phyloP scores from a whole-genome alignment of 371 early-diverging fungal species.

The Apophysomyces trapeziformis region DNA sequence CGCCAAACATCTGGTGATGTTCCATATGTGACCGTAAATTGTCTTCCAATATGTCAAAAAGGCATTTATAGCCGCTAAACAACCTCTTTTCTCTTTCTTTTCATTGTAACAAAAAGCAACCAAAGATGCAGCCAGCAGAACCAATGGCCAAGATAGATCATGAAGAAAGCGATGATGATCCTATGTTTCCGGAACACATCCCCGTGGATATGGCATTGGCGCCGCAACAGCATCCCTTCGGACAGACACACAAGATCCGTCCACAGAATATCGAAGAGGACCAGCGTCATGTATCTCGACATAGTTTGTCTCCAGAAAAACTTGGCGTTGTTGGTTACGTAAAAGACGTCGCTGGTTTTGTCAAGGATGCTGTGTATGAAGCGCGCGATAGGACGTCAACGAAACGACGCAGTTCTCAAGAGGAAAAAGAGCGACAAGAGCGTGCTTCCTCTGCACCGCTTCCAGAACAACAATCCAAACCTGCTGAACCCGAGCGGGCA shows the following conservation, averaged over 20 bases:
- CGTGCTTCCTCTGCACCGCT: constrained; percentile 1
- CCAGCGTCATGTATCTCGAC: constrained; percentile 29
- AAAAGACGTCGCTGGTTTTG: constrained; percentile 54
- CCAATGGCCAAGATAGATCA: constrained; percentile 19
- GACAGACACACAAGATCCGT: constrained; percentile 29
- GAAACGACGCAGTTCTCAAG: constrained; percentile 25
- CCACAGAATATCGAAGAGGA: constrained; percentile 18
- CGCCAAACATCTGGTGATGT: constrained; percentile 1
- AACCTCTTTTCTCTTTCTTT: not conserved
- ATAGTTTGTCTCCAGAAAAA: constrained; percentile 50
- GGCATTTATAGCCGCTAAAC: not conserved
- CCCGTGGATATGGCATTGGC: constrained; percentile 45
- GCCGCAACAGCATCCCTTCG: constrained; percentile 39
- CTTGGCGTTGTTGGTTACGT: constrained; percentile 53
- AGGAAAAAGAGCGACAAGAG: not conserved
- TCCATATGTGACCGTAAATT: constrained; percentile 4
- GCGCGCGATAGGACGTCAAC: constrained; percentile 18
- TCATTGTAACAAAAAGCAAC: too few relatives aligned
- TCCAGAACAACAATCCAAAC: constrained; percentile 3
- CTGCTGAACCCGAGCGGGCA: constrained; percentile 3
- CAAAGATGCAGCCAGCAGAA: constrained; percentile 24
- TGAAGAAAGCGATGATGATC: constrained; percentile 6
- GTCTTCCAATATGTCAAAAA: not conserved
- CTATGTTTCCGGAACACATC: constrained; percentile 36
- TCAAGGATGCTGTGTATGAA: constrained; percentile 45